Evolutionary conservation across 2,329 filamentous ascomycete genomes (phyloP).

Genomic region (Alternaria rosae): DNA sequence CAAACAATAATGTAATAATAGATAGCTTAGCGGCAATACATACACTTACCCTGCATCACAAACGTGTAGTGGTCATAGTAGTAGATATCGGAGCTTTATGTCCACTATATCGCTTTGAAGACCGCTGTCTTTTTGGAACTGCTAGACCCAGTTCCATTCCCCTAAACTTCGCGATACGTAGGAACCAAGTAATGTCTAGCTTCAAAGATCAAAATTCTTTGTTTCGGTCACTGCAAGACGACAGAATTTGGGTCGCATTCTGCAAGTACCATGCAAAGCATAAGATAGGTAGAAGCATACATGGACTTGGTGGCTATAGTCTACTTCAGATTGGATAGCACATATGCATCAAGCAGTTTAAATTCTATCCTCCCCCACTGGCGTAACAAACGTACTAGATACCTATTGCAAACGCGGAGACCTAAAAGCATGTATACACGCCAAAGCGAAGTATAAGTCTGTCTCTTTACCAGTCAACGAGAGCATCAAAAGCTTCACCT

Average conservation of each 20-base stretch:
- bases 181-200: neutral
- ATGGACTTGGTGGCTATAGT: neutral
- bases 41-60: neutral
- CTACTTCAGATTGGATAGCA: neutral
- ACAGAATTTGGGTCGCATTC: neutral
- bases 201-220: neutral
- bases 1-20: neutral
- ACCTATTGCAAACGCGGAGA: accelerated
- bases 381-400: accelerated
- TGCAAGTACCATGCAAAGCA: neutral
- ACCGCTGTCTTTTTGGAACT: neutral
- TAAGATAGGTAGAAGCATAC: neutral
- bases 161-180: neutral
- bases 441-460: too few relatives aligned
- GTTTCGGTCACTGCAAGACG: neutral
- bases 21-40: neutral
- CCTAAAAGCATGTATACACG: neutral
- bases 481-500: neutral
- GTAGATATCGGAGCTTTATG: neutral
- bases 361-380: neutral
- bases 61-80: neutral
- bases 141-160: neutral
- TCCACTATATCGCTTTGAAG: neutral
- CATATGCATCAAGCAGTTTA: neutral
- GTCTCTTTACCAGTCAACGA: too few relatives aligned